Evolutionary conservation across 305 asterid species (phyloP), one percentile per base, ranked within the genome.

Genomic region (Fraxinus greggii): DNA sequence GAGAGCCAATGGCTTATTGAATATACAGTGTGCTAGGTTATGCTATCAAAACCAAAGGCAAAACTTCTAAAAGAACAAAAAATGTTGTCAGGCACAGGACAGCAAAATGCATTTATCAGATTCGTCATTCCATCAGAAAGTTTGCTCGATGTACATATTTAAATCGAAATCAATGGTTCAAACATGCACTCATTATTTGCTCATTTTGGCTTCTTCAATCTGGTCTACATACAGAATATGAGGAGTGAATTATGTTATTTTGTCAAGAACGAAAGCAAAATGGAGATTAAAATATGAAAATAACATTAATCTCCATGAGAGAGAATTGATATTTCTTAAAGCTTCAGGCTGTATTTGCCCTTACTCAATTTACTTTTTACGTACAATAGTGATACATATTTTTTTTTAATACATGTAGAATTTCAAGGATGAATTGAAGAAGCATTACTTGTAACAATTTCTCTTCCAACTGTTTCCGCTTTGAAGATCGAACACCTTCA

Each of bases 391-490:
- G 19, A 13, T 65, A 59, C 74, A 10, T 75, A 69, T 38, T 48
- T 61, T 72, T 21, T 38, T 40, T 75, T 56, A 33, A 29, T 69
- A 29, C 1, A 19, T 1, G 42, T 19, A 78, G 79, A 67, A 69
- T 4, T 54, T 29, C 42, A 23, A 81, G 26, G 75, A 74, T 56
- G 75, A 23, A 72, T 40, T 70, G 76, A 79, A 76, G 87, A 82
- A 84, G 5, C 80, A 84, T 83, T 91, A 86, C 89, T 84, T 82
- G 86, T 78, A 90, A 84, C 81, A 88, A 78, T 87, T 90, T 88
- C 83, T 90, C 91, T 87, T 88, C 91, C 83, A 90, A 82, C 65
- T 85, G 90, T 73, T 83, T 87, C 72, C 88, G 78, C 83, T 87
- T 90, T 26, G 87, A 82, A 78, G 84, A 78, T 80, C 90, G 84